Evolutionary conservation across 2,329 filamentous ascomycete species (phyloP).

Genomic region (Cercospora berteroae): DNA sequence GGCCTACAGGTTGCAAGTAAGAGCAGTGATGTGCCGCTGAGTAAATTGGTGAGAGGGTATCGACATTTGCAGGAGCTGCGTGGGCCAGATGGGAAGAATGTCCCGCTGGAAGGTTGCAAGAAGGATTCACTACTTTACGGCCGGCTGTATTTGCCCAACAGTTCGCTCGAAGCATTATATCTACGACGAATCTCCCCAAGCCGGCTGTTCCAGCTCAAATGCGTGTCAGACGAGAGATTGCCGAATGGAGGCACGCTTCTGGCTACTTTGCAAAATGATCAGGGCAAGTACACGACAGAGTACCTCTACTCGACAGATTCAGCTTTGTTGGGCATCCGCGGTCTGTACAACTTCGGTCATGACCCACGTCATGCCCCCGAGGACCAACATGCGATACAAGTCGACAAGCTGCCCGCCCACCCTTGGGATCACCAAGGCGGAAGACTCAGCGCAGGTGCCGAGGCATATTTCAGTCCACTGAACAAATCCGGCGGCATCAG

Average conservation of each 20-base stretch:
- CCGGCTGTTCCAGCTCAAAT: conserved; percentile 75
- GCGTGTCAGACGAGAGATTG: conserved; percentile 69
- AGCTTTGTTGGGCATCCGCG: conserved; percentile 79
- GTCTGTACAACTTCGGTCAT: conserved; percentile 90
- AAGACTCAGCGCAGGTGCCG: conserved; percentile 84
- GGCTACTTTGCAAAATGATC: conserved; percentile 74
- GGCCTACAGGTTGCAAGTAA: conserved; percentile 66
- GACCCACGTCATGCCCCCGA: conserved; percentile 51
- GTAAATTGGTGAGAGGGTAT: conserved; percentile 77
- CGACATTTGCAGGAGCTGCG: conserved; percentile 68
- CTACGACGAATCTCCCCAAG: conserved; percentile 74
- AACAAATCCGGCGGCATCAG: conserved; percentile 94
- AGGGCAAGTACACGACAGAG: conserved; percentile 83
- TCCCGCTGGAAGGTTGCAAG: conserved; percentile 30
- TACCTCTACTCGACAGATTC: conserved; percentile 91
- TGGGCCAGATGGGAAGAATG: conserved; percentile 45
- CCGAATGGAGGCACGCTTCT: conserved; percentile 74
- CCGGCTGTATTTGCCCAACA: conserved; percentile 77
- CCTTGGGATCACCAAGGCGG: conserved; percentile 64
- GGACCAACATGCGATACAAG: neutral
- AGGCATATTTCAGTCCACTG: conserved; percentile 91
- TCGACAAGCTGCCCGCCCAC: conserved; percentile 22
- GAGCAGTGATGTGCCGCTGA: conserved; percentile 73
- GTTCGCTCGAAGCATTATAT: conserved; percentile 81
- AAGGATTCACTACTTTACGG: conserved; percentile 69